Percentiles rank a stretch among this genome's conserved stretches.
phyloP scores from a whole-genome alignment of 2,329 filamentous ascomycete species.

The Botrytis byssoidea region DNA sequence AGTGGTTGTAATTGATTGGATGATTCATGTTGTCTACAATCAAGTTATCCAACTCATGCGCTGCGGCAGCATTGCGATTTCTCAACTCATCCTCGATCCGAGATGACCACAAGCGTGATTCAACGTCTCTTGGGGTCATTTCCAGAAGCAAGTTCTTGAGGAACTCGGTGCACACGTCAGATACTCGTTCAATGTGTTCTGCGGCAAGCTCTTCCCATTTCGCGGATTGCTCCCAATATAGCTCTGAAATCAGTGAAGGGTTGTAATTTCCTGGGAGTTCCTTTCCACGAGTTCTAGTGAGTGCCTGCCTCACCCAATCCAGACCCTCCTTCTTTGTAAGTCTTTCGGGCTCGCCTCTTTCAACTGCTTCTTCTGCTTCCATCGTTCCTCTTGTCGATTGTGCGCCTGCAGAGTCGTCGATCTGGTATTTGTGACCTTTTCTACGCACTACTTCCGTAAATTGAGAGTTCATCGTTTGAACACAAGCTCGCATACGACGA shows the following conservation, averaged over 20 bases:
- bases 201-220: slow-evolving; percentile 40
- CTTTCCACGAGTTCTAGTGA: slow-evolving; percentile 34
- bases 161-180: slow-evolving; percentile 24
- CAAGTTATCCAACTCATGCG: slow-evolving; percentile 3
- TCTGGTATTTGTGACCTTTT: slow-evolving; percentile 38
- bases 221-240: slow-evolving; percentile 43
- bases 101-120: slow-evolving; percentile 16
- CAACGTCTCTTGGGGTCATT: slow-evolving; percentile 16
- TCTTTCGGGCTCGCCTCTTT: slow-evolving; percentile 27
- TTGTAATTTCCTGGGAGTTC: slow-evolving; percentile 44
- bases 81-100: slow-evolving; percentile 7
- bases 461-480: slow-evolving; percentile 36
- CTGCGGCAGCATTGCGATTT: not conserved
- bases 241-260: slow-evolving; percentile 42
- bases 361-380: not conserved
- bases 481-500: slow-evolving; percentile 34
- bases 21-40: slow-evolving; percentile 35
- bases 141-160: slow-evolving; percentile 2
- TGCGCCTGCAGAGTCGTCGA: slow-evolving; percentile 26
- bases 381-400: not conserved
- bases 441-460: slow-evolving; percentile 34
- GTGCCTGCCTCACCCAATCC: slow-evolving; percentile 31
- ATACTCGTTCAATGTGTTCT: slow-evolving; percentile 28
- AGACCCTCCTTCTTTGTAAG: slow-evolving; percentile 30
- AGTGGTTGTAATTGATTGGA: slow-evolving; percentile 43